A percentile compares a stretch with the other conserved stretches of the same genome.
These are phyloP conservation scores for Ziziphus jujuba DNA, from an alignment of 306 rosid species.

Conservation along the genomic window DNA sequence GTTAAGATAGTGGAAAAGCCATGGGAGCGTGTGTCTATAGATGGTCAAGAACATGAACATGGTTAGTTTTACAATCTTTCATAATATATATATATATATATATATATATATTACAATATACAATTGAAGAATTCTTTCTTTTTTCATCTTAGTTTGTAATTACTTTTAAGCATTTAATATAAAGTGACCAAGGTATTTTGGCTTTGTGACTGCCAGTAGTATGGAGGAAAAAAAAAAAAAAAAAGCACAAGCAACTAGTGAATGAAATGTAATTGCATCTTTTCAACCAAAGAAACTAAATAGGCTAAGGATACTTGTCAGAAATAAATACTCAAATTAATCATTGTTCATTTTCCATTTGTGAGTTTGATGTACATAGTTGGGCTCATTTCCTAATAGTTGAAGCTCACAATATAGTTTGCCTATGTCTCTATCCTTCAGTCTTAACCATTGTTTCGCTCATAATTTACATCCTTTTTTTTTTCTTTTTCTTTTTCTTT, in stretches of 20 bases:
- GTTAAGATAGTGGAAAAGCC: slow-evolving; percentile 88
- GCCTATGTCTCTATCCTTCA: neutral
- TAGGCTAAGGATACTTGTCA: no score
- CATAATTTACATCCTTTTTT: neutral
- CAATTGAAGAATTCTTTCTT: neutral
- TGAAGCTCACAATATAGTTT: neutral
- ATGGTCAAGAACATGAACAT: slow-evolving; percentile 80
- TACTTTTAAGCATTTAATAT: neutral
- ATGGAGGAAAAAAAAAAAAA: neutral
- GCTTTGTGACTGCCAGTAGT: neutral
- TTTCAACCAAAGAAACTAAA: no score
- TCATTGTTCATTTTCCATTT: no score
- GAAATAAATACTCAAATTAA: no score
- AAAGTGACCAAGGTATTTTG: neutral
- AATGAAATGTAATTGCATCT: neutral
- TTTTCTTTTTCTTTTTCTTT: neutral
- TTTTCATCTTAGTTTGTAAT: neutral
- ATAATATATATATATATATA: neutral
- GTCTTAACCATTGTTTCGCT: neutral
- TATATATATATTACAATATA: neutral
- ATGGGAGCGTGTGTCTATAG: slow-evolving; percentile 77
- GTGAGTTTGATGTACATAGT: no score
- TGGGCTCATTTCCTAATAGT: no score
- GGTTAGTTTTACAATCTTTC: slow-evolving; percentile 54
- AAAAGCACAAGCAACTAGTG: neutral